Conservation (phyloP, 2,329 filamentous ascomycete genomes). For the Pestalotiopsis sp. region DNA sequence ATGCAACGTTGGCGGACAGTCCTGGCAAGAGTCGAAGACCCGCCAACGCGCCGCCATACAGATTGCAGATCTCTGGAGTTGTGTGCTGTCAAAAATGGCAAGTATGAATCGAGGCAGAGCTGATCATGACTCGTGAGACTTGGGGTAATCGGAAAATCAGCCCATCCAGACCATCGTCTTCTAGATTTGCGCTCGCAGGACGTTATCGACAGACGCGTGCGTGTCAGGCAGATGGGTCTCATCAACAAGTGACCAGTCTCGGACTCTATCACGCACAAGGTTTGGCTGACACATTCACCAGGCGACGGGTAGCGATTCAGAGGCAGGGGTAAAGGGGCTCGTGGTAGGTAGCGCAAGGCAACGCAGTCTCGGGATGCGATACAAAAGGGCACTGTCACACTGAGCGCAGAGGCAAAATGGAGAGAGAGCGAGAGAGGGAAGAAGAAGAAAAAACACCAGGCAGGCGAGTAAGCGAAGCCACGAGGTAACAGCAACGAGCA, state of each 20-base stretch:
- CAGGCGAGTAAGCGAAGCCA: not conserved
- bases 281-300: slow-evolving; percentile 6
- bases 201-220: not conserved
- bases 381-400: slow-evolving; percentile 3
- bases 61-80: not conserved
- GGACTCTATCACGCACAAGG: slow-evolving; percentile 8
- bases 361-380: not conserved
- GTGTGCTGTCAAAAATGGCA: not conserved
- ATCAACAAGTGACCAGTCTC: slow-evolving; percentile 10
- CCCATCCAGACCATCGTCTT: not conserved
- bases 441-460: not conserved
- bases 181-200: not conserved
- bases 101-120: not conserved
- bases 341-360: slow-evolving; percentile 7
- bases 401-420: not conserved
- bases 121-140: slow-evolving; percentile 8
- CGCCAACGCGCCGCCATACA: not conserved
- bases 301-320: not conserved
- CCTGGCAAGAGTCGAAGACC: not conserved
- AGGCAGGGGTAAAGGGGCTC: slow-evolving; percentile 6
- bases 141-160: not conserved
- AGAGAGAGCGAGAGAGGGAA: not conserved
- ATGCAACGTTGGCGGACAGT: not conserved
- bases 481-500: not conserved
- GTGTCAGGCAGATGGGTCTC: slow-evolving; percentile 11